Percentiles rank a stretch among this genome's conserved stretches.
phyloP scores from a whole-genome alignment of 129 eudicot genomes.

The Chrysanthemum seticuspe region DNA sequence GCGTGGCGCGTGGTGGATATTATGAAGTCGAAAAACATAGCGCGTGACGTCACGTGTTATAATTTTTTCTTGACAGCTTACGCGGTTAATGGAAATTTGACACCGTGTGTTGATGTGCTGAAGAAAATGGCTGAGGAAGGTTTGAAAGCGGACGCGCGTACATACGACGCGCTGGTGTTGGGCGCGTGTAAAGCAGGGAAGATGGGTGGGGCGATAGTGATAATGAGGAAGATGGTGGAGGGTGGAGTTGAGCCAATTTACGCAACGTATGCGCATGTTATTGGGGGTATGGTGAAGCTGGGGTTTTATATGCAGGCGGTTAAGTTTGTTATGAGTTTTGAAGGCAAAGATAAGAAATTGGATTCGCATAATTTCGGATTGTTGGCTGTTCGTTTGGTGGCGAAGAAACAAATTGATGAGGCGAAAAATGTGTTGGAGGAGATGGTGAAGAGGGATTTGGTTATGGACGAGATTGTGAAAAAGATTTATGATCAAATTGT shows the following conservation, averaged over 20 bases:
- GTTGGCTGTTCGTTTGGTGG: slow-evolving; percentile 44
- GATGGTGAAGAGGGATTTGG: slow-evolving; percentile 49
- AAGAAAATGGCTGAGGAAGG: slow-evolving; percentile 49
- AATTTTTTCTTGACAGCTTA: slow-evolving; percentile 50
- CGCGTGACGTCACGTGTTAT: slow-evolving; percentile 44
- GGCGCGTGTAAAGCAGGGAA: slow-evolving; percentile 72
- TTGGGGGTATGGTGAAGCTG: slow-evolving; percentile 34
- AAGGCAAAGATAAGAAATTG: slow-evolving; percentile 44
- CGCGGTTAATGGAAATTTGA: slow-evolving; percentile 41
- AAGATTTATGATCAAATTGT: slow-evolving; percentile 24
- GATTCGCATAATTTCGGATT: slow-evolving; percentile 52
- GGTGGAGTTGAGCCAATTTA: slow-evolving; percentile 43
- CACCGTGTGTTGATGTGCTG: slow-evolving; percentile 36
- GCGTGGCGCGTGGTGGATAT: slow-evolving; percentile 45
- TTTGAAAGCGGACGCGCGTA: slow-evolving; percentile 47
- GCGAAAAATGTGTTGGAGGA: slow-evolving; percentile 46
- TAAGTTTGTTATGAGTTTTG: slow-evolving; percentile 56
- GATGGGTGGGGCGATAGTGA: slow-evolving; percentile 49
- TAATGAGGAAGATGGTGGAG: slow-evolving; percentile 56
- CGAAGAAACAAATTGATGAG: slow-evolving; percentile 38
- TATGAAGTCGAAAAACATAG: slow-evolving; percentile 38
- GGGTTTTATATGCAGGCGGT: slow-evolving; percentile 58
- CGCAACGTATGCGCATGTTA: slow-evolving; percentile 52
- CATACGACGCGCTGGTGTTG: slow-evolving; percentile 73
- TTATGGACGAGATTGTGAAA: slow-evolving; percentile 27